These are phyloP conservation scores for Serendipita sp. DNA, from an alignment of 768 basidiomycete genomes.

Conservation along the genomic window DNA sequence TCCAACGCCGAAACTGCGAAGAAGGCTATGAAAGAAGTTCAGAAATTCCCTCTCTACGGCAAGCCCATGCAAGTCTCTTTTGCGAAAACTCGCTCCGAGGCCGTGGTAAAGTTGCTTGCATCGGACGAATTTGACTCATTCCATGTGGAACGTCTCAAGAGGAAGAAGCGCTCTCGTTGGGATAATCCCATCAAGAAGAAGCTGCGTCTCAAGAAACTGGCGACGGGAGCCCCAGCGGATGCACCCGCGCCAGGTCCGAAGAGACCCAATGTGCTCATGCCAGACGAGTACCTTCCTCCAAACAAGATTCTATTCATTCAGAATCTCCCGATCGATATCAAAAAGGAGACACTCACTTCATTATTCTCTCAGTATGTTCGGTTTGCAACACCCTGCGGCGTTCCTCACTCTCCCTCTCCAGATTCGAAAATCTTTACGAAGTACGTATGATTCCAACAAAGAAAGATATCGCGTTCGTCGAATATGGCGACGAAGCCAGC, in stretches of 20 bases:
- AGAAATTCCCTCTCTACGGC: slow-evolving; percentile 86
- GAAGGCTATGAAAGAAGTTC: slow-evolving; percentile 84
- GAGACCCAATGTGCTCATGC: slow-evolving; percentile 86
- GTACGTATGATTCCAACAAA: slow-evolving; percentile 97
- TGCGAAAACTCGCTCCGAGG: slow-evolving; percentile 76
- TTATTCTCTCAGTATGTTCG: slow-evolving; percentile 75
- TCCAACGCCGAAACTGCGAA: slow-evolving; percentile 63
- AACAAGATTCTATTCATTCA: slow-evolving; percentile 99
- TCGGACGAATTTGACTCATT: slow-evolving; percentile 61
- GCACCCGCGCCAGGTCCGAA: slow-evolving; percentile 50
- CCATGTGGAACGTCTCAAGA: slow-evolving; percentile 53
- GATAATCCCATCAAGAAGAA: slow-evolving; percentile 85
- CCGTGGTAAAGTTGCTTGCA: slow-evolving; percentile 56
- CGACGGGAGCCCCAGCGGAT: slow-evolving; percentile 47
- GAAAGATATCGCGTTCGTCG: slow-evolving; percentile 96
- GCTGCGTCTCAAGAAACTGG: slow-evolving; percentile 58
- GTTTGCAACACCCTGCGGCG: slow-evolving; percentile 1
- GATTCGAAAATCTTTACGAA: slow-evolving; percentile 91
- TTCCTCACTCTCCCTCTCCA: slow-evolving; percentile 18
- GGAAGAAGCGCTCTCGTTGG: slow-evolving; percentile 74
- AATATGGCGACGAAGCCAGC: slow-evolving; percentile 84
- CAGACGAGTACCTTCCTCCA: slow-evolving; percentile 97
- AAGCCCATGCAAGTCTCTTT: slow-evolving; percentile 99
- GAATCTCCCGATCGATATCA: slow-evolving; percentile 85
- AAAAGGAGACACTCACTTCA: slow-evolving; percentile 78